Conservation (phyloP, 2,329 filamentous ascomycete genomes). For the Colletotrichum sp. region DNA sequence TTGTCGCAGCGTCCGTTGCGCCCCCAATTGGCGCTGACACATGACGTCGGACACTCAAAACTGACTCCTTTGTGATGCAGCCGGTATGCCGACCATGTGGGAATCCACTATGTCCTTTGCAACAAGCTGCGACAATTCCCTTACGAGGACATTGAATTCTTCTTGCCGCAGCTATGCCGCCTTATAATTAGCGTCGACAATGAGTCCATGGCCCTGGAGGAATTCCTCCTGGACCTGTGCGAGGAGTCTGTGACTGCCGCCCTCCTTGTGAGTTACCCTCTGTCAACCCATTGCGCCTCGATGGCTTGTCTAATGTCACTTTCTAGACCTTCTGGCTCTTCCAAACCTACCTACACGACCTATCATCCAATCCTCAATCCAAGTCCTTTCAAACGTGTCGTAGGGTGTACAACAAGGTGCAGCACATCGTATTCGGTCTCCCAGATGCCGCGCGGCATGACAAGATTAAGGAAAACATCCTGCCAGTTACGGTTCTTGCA, state of each 20-base stretch:
- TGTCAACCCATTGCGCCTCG: neutral
- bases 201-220: constrained; percentile 89
- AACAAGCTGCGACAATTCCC: constrained; percentile 88
- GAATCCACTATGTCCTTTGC: constrained; percentile 88
- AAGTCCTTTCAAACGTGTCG: constrained; percentile 82
- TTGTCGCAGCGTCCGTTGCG: neutral
- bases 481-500: constrained; percentile 81
- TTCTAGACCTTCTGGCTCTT: constrained; percentile 87
- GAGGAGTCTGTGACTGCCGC: constrained; percentile 88
- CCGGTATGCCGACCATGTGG: constrained; percentile 87
- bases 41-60: neutral
- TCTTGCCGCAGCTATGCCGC: constrained; percentile 86
- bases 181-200: constrained; percentile 88
- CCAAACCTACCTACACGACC: constrained; percentile 85
- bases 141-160: constrained; percentile 93
- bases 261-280: constrained; percentile 68
- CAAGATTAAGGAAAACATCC: constrained; percentile 80
- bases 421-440: constrained; percentile 84
- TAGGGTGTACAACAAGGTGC: constrained; percentile 86
- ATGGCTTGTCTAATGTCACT: neutral
- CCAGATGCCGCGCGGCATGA: constrained; percentile 72
- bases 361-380: constrained; percentile 76
- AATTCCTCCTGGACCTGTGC: constrained; percentile 85
- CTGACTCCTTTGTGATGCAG: constrained; percentile 44
- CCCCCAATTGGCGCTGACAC: neutral